These are phyloP conservation scores for Curvularia eragrostidis DNA, from an alignment of 2,329 filamentous ascomycete genomes.

Conservation along the genomic window DNA sequence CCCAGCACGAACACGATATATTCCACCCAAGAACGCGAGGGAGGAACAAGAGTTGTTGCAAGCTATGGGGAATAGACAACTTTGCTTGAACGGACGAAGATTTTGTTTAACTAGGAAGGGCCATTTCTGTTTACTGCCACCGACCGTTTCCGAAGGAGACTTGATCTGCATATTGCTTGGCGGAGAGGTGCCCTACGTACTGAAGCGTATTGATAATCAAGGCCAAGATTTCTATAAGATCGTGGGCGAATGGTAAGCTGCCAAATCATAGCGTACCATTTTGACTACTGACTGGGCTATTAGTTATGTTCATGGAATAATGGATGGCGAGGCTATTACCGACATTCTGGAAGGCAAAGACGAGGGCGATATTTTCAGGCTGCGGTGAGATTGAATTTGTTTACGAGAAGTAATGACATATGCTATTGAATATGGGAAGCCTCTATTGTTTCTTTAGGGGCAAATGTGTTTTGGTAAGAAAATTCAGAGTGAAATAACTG, in stretches of 20 bases:
- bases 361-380: background rate
- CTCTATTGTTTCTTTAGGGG: no score
- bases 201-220: background rate
- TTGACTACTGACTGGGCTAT: background rate
- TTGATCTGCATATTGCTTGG: conserved; percentile 3
- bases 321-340: conserved; percentile 4
- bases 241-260: conserved; percentile 4
- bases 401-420: background rate
- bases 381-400: background rate
- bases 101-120: conserved; percentile 3
- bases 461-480: no score
- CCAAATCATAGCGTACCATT: background rate
- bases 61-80: background rate
- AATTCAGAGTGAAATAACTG: no score
- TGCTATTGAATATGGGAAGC: no score
- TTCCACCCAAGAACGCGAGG: background rate
- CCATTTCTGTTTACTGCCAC: conserved; percentile 1
- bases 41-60: background rate
- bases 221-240: conserved; percentile 1
- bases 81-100: background rate
- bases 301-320: conserved; percentile 7
- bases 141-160: background rate
- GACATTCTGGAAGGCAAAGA: background rate
- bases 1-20: background rate
- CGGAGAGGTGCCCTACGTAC: conserved; percentile 4